Evolutionary conservation across 495 filamentous ascomycete species (phyloP), one percentile per base, ranked within the genome.

Genomic region (Hypoxylon lenormandii): DNA sequence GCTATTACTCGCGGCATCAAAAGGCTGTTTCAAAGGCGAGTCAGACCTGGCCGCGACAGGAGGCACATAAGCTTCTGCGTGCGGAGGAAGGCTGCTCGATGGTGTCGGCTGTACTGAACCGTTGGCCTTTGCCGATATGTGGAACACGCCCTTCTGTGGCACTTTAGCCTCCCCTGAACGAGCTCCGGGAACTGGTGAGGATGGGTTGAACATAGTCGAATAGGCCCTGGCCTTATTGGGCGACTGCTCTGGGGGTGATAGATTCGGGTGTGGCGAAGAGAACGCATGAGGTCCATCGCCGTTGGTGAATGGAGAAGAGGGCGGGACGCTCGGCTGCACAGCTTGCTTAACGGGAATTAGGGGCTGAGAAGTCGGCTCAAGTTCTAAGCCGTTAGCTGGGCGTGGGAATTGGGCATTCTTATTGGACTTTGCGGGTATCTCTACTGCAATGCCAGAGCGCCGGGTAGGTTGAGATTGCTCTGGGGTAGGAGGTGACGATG

Each of bases 221-320:
- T 81, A 81, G 52, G 77, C 79, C 18, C 78, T 77, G 21, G 78
- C 75, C 61, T 79, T 79, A 45, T 74, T 75, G 30, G 77, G 76
- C 21, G 77, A 78, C 59, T 76, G 75, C 38, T 72, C 63, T 3
- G 80, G 80, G 13, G 81, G 80, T 2, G 75, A 77, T 59, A 83
- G 62, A 57, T 49, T 77, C 21, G 81, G 80, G 52, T 82, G 79
- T 47, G 78, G 77, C 2, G 80, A 81, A 28, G 80, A 80, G 66
- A 81, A 82, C 18, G 79, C 74, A 46, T 83, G 50, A 53, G 26
- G 49, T 40, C 72, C 72, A 22, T 76, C 74, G 6, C 72, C 65
- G 13, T 72, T 74, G 30, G 72, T 38, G 51, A 72, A 64, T 5
- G 74, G 74, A 23, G 69, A 76, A 18, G 73, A 59, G 5, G 66